phyloP scores from a whole-genome alignment of 331 rosid genomes.

The Phaseolus coccineus region DNA sequence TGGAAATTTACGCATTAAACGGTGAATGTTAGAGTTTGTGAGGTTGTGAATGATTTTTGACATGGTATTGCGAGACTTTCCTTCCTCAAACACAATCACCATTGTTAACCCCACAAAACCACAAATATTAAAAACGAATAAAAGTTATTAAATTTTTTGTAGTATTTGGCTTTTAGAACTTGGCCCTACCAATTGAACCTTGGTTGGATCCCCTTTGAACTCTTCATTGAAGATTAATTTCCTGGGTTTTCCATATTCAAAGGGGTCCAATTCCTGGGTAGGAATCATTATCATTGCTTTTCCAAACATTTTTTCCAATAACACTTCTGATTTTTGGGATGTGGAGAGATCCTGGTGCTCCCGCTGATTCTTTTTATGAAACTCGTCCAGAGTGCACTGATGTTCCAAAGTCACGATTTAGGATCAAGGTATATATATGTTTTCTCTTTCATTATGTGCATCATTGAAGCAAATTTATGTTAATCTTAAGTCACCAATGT shows the following conservation, averaged over 20 bases:
- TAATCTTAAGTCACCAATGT: background rate
- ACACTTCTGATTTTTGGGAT: constrained; percentile 57
- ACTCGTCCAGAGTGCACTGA: constrained; percentile 91
- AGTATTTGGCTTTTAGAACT: constrained; percentile 44
- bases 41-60: constrained; percentile 57
- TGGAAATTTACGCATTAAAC: constrained; percentile 51
- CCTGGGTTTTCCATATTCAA: constrained; percentile 53
- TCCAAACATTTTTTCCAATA: background rate
- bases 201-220: constrained; percentile 56
- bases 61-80: constrained; percentile 46
- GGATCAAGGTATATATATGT: constrained; percentile 67
- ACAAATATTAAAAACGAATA: constrained; percentile 34
- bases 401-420: constrained; percentile 87
- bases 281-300: background rate
- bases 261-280: constrained; percentile 51
- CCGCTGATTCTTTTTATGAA: constrained; percentile 96
- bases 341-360: constrained; percentile 90
- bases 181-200: constrained; percentile 50
- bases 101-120: constrained; percentile 38
- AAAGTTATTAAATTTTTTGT: background rate
- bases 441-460: background rate
- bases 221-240: constrained; percentile 37
- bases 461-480: constrained; percentile 10
- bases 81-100: constrained; percentile 42
- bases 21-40: constrained; percentile 49